Evolutionary conservation across 306 rosid genomes (phyloP), one percentile per base, ranked within the genome.

Genomic region (Trifolium dubium): DNA sequence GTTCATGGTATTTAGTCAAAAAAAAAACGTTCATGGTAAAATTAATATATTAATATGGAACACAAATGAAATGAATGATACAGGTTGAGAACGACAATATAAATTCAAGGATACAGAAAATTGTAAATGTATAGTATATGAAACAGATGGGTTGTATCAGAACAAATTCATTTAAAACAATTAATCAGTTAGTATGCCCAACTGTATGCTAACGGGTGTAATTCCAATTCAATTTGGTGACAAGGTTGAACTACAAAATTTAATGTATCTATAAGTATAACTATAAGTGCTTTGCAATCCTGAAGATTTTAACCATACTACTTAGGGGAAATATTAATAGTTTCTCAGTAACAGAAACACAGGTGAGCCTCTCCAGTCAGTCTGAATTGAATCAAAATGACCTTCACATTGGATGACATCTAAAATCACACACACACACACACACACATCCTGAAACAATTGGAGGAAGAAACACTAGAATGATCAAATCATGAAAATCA

Each of bases 321-420:
- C 49, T 17, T 3, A n/a, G 18, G 50, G 44, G n/a, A 2, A 18
- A 30, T 11, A 47, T 62, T 39, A 4, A 11, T 23, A 34, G 64
- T 46, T 19, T 56, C 7, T 72, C 40, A 2, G 51, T 37, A 50
- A 58, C 17, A 53, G 66, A 37, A 73, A 60, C 64, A 29, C 68
- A 67, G 76, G 67, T 18, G 39, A 69, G 19, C 64, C 61, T 71
- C 34, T 13, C 28, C 15, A 28, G 40, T 44, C 34, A 62, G 51
- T 81, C 71, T 65, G 64, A 47, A 69, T 30, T 12, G 55, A 69
- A 68, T 34, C 54, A 69, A 32, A 56, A 58, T 37, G 40, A 70
- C 13, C 60, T 30, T 55, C 69, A 62, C 32, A 55, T 44, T 40
- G 14, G 18, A 51, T 62, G 8, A 49, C 67, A 70, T 9, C 64